phyloP scores from a whole-genome alignment of 495 filamentous ascomycete species.

The Xylaria grammica region DNA sequence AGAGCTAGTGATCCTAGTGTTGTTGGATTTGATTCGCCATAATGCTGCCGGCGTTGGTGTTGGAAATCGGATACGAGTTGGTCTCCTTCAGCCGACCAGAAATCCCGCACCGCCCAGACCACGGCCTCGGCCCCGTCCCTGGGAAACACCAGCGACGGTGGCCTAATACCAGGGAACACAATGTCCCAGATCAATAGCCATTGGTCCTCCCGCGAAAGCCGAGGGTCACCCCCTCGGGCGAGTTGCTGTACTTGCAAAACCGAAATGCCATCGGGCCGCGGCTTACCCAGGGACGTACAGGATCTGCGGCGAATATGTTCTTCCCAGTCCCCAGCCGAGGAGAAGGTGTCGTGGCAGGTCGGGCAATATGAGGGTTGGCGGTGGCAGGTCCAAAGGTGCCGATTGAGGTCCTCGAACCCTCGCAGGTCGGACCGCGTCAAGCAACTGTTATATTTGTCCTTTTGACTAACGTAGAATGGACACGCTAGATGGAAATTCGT shows the following conservation, averaged over 20 bases:
- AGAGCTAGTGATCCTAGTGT: background rate
- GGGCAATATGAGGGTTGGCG: conserved; percentile 27
- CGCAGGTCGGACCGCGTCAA: conserved; percentile 16
- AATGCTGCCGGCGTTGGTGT: background rate
- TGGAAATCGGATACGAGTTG: conserved; percentile 24
- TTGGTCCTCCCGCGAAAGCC: conserved; percentile 17
- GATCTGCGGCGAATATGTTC: conserved; percentile 23
- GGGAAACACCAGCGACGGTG: conserved; percentile 2
- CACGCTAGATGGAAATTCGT: conserved; percentile 14
- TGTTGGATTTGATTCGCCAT: background rate
- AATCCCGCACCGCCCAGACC: conserved; percentile 26
- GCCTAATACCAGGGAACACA: conserved; percentile 25
- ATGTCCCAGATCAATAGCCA: conserved; percentile 31
- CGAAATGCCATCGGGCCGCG: conserved; percentile 29
- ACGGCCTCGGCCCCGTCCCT: conserved; percentile 13
- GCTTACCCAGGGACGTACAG: background rate
- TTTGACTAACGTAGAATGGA: conserved; percentile 25
- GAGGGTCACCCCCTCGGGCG: conserved; percentile 8
- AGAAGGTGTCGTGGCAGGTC: conserved; percentile 22
- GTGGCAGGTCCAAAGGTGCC: conserved; percentile 28
- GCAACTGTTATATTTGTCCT: conserved; percentile 19
- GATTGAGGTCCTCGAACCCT: conserved; percentile 27
- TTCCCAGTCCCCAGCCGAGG: conserved; percentile 17
- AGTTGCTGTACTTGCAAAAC: conserved; percentile 27
- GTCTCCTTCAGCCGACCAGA: conserved; percentile 27